phyloP scores from a whole-genome alignment of 176 grass and related monocot species.

The Aegilops speltoides region DNA sequence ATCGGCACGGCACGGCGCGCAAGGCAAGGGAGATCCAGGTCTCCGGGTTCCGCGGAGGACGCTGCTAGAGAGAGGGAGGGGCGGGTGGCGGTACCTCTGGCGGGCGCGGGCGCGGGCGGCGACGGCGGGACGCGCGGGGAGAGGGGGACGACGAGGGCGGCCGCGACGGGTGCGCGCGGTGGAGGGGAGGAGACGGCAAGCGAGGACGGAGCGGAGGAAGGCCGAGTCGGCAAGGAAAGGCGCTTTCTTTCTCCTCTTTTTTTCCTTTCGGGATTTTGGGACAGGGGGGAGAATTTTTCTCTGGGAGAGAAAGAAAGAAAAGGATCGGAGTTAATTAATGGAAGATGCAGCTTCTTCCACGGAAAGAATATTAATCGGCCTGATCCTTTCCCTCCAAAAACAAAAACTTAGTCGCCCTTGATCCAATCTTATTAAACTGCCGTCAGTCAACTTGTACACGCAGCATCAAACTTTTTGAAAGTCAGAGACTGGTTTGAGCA shows the following conservation, averaged over 20 bases:
- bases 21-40: not conserved
- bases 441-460: no score
- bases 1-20: not conserved
- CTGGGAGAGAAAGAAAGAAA: no score
- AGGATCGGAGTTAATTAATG: not conserved
- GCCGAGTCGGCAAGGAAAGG: constrained; percentile 15
- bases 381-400: no score
- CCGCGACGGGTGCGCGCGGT: not conserved
- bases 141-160: not conserved
- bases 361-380: not conserved
- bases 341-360: not conserved
- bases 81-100: not conserved
- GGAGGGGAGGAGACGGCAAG: not conserved
- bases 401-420: no score
- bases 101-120: not conserved
- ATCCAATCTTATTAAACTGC: no score
- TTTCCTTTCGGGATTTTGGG: not conserved
- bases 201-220: not conserved
- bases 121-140: not conserved
- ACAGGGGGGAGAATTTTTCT: not conserved
- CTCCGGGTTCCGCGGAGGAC: not conserved
- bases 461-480: no score
- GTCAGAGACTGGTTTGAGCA: no score
- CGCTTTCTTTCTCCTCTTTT: not conserved
- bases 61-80: no score